Percentiles rank a stretch among this genome's conserved stretches.
phyloP scores from a whole-genome alignment of 2,329 filamentous ascomycete species.

The Penicillium hesseltinei region DNA sequence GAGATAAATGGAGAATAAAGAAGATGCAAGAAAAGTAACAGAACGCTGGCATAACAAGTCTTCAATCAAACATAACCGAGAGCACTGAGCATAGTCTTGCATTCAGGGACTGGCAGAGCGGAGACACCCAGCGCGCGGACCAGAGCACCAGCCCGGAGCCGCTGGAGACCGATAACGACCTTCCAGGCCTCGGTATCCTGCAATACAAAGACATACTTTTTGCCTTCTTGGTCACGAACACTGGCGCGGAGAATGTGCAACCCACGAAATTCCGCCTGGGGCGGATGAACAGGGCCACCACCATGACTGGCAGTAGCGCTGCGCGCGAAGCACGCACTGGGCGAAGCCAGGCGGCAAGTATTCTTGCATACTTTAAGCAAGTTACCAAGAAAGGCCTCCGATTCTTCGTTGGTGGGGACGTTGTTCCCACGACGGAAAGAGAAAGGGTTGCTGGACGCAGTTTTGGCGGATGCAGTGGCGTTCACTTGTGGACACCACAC shows the following conservation, averaged over 20 bases:
- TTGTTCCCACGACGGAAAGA: slow-evolving; percentile 47
- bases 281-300: slow-evolving; percentile 27
- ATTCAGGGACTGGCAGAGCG: slow-evolving; percentile 49
- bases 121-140: slow-evolving; percentile 55
- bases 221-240: slow-evolving; percentile 59
- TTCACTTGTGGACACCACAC: slow-evolving; percentile 70
- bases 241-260: slow-evolving; percentile 58
- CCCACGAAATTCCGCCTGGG: slow-evolving; percentile 43
- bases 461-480: slow-evolving; percentile 39
- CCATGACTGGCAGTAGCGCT: slow-evolving; percentile 23
- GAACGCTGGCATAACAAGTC: not conserved
- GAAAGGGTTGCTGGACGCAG: slow-evolving; percentile 27
- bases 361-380: slow-evolving; percentile 65
- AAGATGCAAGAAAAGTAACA: slow-evolving; percentile 4
- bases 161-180: slow-evolving; percentile 57
- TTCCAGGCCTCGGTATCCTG: slow-evolving; percentile 62
- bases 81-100: slow-evolving; percentile 40
- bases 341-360: slow-evolving; percentile 55
- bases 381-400: slow-evolving; percentile 62
- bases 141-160: slow-evolving; percentile 55
- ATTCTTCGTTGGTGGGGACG: slow-evolving; percentile 61
- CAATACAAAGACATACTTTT: slow-evolving; percentile 61
- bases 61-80: slow-evolving; percentile 38
- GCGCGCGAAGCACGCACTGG: slow-evolving; percentile 39
- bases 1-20: not conserved